Base-by-base conservation (phyloP, 2,329 filamentous ascomycete genomes). In the Coccinonectria pachysandricola region DNA sequence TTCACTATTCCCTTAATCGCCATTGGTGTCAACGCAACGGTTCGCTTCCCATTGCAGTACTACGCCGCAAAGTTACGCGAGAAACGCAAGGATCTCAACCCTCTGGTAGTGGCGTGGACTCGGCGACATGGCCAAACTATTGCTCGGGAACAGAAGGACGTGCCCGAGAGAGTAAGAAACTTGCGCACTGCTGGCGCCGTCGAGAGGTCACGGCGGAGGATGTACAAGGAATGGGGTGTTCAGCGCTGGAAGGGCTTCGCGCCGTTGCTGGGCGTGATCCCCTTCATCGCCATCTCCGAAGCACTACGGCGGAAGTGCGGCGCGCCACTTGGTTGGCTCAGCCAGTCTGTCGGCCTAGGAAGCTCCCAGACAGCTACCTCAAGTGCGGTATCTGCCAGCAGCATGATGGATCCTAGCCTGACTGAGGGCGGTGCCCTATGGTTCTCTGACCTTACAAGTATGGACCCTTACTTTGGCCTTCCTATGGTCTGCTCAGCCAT, bases 1-100 rank as follows among this genome's bases (percentile, higher is more conserved):
- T 36, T 71, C 16, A 56, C 60, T 15, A 67, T 75, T 23, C 68
- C 70, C 4, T 51, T 67, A n/a, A 50, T 67, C 9, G 65, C 66
- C 6, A 34, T 71, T 3, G 45, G 51, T 23, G 48, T 71, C 41
- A 64, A 57, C 45, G 40, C 60, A 19, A 30, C 57, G 24, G 41
- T 64, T 32, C 57, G 68, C 9, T 45, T 70, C 4, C 70, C 70
- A 5, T 50, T 65, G 6, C 55, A 53, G 18, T 36, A 58, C 30
- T 63, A 70, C 42, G 56, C 42, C 21, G 40, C 50, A 26, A 26
- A 43, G 13, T 48, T 57, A 8, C 39, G 51, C 6, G 23, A 47
- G 6, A 45, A 37, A 12, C 52, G 52, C 19, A 46, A 21, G 10
- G 39, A 45, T 14, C 24, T 54, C 24, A 40, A 30, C 20, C 52